Percentiles rank a stretch among this genome's conserved stretches.
phyloP scores from a whole-genome alignment of 495 filamentous ascomycete genomes.

The Xylaria telfairii region DNA sequence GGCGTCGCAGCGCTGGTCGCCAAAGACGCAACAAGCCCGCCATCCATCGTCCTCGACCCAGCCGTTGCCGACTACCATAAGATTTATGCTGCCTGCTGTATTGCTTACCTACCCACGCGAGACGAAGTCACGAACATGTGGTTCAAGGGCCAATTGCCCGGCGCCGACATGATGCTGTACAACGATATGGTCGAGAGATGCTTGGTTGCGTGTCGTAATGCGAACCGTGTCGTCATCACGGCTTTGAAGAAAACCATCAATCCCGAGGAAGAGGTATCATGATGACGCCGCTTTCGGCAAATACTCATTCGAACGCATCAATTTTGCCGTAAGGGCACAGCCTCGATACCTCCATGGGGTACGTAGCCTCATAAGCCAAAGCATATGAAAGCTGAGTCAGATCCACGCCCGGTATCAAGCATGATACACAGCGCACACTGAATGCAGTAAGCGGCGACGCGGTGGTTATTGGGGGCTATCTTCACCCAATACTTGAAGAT shows the following conservation, averaged over 20 bases:
- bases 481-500: not conserved
- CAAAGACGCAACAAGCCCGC: conserved; percentile 39
- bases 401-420: not conserved
- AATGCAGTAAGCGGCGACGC: not conserved
- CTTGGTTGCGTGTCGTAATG: conserved; percentile 49
- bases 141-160: conserved; percentile 74
- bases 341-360: not conserved
- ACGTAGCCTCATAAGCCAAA: not conserved
- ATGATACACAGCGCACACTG: not conserved
- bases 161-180: conserved; percentile 47
- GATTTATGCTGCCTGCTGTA: conserved; percentile 80
- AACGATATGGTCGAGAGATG: conserved; percentile 50
- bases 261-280: conserved; percentile 32
- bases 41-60: conserved; percentile 78
- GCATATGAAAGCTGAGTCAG: conserved; percentile 1
- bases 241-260: conserved; percentile 45
- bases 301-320: not conserved
- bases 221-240: conserved; percentile 50
- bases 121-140: conserved; percentile 95
- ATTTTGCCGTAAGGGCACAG: too few relatives aligned
- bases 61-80: conserved; percentile 79
- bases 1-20: conserved; percentile 84
- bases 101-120: conserved; percentile 85
- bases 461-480: not conserved
- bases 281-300: conserved; percentile 10